Conservation (phyloP, 305 asterid genomes). For the Fraxinus albicans region DNA sequence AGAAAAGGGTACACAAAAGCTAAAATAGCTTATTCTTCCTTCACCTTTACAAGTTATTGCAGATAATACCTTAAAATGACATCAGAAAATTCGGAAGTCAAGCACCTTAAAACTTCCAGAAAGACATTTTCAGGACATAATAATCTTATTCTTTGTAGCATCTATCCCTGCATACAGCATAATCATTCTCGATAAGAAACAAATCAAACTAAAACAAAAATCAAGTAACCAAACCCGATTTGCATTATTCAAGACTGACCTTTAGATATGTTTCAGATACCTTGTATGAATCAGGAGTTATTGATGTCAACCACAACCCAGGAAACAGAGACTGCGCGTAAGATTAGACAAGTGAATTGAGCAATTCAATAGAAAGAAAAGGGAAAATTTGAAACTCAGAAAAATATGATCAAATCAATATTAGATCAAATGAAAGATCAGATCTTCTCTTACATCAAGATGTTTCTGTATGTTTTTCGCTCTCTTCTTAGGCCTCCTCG, state of each 20-base stretch:
- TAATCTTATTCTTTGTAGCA: constrained; percentile 24
- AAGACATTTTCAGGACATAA: constrained; percentile 27
- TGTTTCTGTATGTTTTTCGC: constrained; percentile 53
- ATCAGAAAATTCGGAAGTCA: constrained; percentile 39
- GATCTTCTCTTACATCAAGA: constrained; percentile 55
- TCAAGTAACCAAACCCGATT: constrained; percentile 3
- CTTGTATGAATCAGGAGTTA: constrained; percentile 63
- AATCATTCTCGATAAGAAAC: constrained; percentile 11
- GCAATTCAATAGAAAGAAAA: neutral
- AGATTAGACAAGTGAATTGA: neutral
- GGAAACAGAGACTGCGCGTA: constrained; percentile 57
- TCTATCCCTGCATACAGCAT: constrained; percentile 51
- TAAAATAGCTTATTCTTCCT: constrained; percentile 31
- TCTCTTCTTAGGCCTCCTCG: constrained; percentile 82
- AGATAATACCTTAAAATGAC: constrained; percentile 39
- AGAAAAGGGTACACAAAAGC: constrained; percentile 12
- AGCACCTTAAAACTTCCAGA: constrained; percentile 29
- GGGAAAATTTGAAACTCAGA: neutral
- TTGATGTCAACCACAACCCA: constrained; percentile 64
- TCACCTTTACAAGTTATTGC: constrained; percentile 32
- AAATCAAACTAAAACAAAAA: constrained; percentile 12
- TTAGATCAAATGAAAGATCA: neutral
- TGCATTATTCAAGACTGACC: constrained; percentile 35
- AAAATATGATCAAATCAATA: neutral
- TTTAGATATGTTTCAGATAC: constrained; percentile 58